These are phyloP conservation scores for Solanum chacoense DNA, from an alignment of 305 asterid species.

Conservation along the genomic window DNA sequence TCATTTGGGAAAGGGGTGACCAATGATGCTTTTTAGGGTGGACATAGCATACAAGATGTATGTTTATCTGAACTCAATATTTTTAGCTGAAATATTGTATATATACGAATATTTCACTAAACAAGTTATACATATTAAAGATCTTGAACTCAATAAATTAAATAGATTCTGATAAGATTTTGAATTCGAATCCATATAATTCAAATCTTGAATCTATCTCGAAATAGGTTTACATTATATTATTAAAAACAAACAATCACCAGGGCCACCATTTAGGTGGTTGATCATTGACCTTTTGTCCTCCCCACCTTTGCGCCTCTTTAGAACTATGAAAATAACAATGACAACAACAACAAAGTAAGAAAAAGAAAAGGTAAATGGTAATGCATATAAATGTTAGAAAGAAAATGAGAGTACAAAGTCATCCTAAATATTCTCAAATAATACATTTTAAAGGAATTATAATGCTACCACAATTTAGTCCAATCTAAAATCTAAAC, in stretches of 20 bases:
- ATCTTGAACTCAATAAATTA: not conserved
- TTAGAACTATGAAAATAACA: not conserved
- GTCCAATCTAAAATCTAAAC: not conserved
- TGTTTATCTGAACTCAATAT: no score
- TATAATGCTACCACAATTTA: not conserved
- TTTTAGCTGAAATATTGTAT: no score
- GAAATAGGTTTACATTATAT: not conserved
- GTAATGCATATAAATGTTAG: not conserved
- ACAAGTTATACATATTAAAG: no score
- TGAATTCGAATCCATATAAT: not conserved
- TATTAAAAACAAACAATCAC: not conserved
- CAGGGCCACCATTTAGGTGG: not conserved
- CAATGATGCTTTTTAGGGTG: not conserved
- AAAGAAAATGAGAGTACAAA: not conserved
- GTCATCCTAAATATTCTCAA: not conserved
- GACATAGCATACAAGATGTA: not conserved
- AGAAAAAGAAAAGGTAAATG: not conserved
- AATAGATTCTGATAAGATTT: not conserved
- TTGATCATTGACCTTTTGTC: not conserved
- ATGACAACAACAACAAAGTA: not conserved
- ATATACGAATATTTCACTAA: no score
- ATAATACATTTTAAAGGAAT: not conserved
- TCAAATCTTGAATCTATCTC: not conserved
- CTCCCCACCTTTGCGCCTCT: not conserved
- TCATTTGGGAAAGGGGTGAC: not conserved